These are phyloP conservation scores for Cladosporium sp. DNA, from an alignment of 2,329 filamentous ascomycete species.

Conservation along the genomic window DNA sequence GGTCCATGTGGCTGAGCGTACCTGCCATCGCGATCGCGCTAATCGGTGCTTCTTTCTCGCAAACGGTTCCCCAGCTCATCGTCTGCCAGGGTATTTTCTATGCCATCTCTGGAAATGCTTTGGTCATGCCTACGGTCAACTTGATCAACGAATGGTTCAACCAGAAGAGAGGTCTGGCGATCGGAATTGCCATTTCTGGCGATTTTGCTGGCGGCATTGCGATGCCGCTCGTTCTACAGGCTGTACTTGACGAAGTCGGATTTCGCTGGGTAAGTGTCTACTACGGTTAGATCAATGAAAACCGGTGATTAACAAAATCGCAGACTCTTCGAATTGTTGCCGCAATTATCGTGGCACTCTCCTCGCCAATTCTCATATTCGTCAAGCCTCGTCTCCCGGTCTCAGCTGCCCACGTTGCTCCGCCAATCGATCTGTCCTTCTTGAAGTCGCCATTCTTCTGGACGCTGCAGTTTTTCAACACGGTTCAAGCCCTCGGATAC, in stretches of 20 bases:
- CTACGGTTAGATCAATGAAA: not conserved
- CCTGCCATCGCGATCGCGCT: conserved; percentile 31
- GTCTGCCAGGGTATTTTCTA: conserved; percentile 37
- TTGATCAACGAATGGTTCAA: conserved; percentile 50
- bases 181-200: conserved; percentile 43
- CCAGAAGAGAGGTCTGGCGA: conserved; percentile 31
- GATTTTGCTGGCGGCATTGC: conserved; percentile 42
- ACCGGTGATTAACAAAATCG: not conserved
- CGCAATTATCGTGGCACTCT: conserved; percentile 28
- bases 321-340: conserved; percentile 43
- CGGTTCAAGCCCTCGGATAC: conserved; percentile 39
- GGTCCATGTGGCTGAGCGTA: conserved; percentile 33
- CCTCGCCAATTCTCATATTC: conserved; percentile 15
- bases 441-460: conserved; percentile 34
- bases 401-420: conserved; percentile 17
- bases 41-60: conserved; percentile 31
- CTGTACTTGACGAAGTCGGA: conserved; percentile 38
- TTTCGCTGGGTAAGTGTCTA: conserved; percentile 30
- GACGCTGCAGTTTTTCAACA: conserved; percentile 39
- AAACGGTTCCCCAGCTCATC: conserved; percentile 33
- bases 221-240: conserved; percentile 41
- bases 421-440: conserved; percentile 34
- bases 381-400: conserved; percentile 18
- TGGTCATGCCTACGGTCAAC: conserved; percentile 45
- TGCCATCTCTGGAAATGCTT: conserved; percentile 42